Conservation (phyloP, 148 eudicot species). For the Persicaria maculosa region DNA sequence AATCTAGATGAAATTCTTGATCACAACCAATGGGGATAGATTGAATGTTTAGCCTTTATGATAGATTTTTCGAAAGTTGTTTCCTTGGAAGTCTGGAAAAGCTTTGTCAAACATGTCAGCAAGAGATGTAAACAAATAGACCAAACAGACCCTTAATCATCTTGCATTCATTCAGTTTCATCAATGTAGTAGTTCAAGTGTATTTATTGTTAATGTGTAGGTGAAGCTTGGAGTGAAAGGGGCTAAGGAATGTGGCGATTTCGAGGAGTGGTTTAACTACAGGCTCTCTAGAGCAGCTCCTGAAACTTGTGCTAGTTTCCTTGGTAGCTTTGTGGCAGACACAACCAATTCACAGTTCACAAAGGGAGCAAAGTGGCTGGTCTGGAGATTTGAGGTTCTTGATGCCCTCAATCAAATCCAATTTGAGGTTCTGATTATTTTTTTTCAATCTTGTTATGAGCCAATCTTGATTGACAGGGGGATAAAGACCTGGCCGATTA, state of each 20-base stretch:
- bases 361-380: constrained; percentile 94
- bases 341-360: constrained; percentile 57
- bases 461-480: constrained; percentile 40
- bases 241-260: constrained; percentile 87
- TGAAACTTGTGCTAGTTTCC: constrained; percentile 96
- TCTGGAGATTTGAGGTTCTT: constrained; percentile 94
- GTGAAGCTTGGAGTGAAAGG: constrained; percentile 89
- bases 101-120: too few relatives aligned
- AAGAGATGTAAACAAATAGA: too few relatives aligned
- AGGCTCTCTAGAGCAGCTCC: constrained; percentile 97
- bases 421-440: not conserved
- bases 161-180: too few relatives aligned
- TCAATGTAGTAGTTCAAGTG: not conserved
- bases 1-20: too few relatives aligned
- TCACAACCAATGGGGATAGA: too few relatives aligned
- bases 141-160: too few relatives aligned
- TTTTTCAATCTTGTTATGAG: not conserved
- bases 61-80: too few relatives aligned
- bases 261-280: constrained; percentile 97
- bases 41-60: too few relatives aligned
- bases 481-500: constrained; percentile 85
- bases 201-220: constrained; percentile 28
- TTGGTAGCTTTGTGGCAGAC: constrained; percentile 84
- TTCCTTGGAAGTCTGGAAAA: too few relatives aligned
- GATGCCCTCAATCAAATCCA: not conserved